phyloP scores from a whole-genome alignment of 2,329 filamentous ascomycete genomes.

The Metarhizium album region DNA sequence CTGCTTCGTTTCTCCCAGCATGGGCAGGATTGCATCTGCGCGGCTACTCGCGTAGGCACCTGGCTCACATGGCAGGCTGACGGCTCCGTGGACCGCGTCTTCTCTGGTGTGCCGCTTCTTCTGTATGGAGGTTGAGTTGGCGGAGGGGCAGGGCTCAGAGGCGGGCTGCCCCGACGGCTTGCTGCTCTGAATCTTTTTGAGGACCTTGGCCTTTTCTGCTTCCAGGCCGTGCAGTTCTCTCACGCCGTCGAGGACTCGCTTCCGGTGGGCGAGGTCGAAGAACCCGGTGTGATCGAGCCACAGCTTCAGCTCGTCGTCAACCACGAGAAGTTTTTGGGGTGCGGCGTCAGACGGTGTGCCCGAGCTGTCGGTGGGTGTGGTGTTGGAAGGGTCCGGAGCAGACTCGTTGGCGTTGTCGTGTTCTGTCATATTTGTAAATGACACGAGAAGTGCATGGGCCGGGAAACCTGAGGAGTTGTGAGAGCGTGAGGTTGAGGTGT shows the following conservation, averaged over 20 bases:
- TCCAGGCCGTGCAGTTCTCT: conserved; percentile 12
- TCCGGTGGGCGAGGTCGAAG: conserved; percentile 12
- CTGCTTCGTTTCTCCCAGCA: neutral
- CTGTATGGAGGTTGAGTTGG: neutral
- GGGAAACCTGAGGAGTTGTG: neutral
- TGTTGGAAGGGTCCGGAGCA: neutral
- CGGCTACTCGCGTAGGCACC: neutral
- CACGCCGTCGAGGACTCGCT: conserved; percentile 8
- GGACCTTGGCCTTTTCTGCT: conserved; percentile 11
- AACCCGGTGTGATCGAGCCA: conserved; percentile 18
- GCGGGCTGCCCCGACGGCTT: neutral
- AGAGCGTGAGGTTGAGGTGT: neutral
- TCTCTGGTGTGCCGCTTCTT: neutral
- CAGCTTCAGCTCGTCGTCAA: conserved; percentile 11
- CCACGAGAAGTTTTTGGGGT: neutral
- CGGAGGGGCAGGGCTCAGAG: neutral
- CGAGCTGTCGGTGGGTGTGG: neutral
- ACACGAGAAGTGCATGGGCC: neutral
- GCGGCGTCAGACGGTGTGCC: neutral
- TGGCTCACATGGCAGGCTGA: neutral
- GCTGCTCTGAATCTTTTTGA: conserved; percentile 10
- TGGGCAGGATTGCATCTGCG: neutral
- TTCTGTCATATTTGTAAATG: neutral
- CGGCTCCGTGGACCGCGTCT: neutral
- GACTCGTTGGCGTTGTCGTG: neutral